Evolutionary conservation across 768 basidiomycete species (phyloP), one percentile per base, ranked within the genome.

Genomic region (Amanita pseudoporphyria): DNA sequence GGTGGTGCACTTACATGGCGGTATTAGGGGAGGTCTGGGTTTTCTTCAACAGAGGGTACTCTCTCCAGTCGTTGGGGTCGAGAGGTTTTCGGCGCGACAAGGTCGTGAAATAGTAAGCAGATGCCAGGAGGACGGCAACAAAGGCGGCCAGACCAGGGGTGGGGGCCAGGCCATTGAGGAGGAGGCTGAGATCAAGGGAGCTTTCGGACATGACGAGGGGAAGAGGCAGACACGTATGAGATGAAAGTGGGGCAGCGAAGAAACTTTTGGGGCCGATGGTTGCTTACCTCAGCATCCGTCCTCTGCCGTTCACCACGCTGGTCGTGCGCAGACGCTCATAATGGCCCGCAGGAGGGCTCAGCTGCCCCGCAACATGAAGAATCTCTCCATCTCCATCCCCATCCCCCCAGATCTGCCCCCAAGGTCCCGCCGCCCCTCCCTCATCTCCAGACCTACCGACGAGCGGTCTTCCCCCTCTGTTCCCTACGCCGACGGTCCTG

Each of bases 1-100:
- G 32, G 47, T 48, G 53, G n/a, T 39, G 19, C 31, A 38, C 35
- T 65, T 55, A 97, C 91, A 92, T 76, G 60, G 96, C 95, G 33
- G 96, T 99, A 69, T 99, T 99, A 55, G 87, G 89, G 6, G 94
- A 97, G 48, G 98, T 74, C 58, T 79, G 70, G 41, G 79, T 82
- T 67, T 95, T 96, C 57, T 88, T 76, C 47, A 71, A 67, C 51
- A 99, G 78, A 22, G 86, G 76, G 70, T 89, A 97, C 55, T 83
- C 73, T 58, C 85, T 76, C 87, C 92, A 99, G 50, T 72, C 71
- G 54, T 72, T 71, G 13, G 91, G 78, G 66, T 88, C 74, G 49
- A 95, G 72, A 18, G 85, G 82, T 58, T 81, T 82, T 44, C 65
- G 53, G 30, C 78, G 73, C 60, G 49, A 31, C 44, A 74, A 77